A percentile compares a stretch with the other conserved stretches of the same genome.
Evolutionary conservation across 1,284 basidiomycete genomes (phyloP).

Genomic region (Xerocomus cyaneibrunnescens): DNA sequence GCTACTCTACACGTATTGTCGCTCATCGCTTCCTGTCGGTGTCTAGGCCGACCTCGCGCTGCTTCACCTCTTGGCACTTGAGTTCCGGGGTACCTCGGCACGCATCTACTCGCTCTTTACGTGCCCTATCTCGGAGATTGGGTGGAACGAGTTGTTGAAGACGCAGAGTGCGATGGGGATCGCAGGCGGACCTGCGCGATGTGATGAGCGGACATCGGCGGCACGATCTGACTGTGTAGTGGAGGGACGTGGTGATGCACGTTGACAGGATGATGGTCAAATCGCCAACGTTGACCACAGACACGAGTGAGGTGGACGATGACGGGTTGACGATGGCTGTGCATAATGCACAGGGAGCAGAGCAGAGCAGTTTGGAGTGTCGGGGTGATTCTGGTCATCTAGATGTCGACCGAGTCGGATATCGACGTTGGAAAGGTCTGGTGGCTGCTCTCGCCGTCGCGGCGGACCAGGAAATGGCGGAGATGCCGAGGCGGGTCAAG

Average conservation of each 20-base stretch:
- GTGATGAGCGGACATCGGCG: conserved; percentile 10
- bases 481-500: conserved; percentile 40
- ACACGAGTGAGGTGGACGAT: conserved; percentile 53
- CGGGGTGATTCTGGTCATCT: conserved; percentile 77
- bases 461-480: conserved; percentile 40
- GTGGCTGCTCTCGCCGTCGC: conserved; percentile 51
- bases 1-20: background rate
- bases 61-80: conserved; percentile 90
- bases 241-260: conserved; percentile 45
- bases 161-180: conserved; percentile 86
- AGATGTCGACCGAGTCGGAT: conserved; percentile 61
- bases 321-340: conserved; percentile 72
- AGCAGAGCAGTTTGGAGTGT: conserved; percentile 29
- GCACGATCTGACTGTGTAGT: background rate
- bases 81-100: conserved; percentile 93
- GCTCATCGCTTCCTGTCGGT: too few relatives aligned
- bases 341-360: conserved; percentile 34
- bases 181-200: conserved; percentile 55
- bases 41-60: conserved; percentile 86
- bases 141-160: conserved; percentile 98
- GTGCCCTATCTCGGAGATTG: conserved; percentile 87
- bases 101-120: conserved; percentile 93
- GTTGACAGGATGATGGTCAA: conserved; percentile 52
- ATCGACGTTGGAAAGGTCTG: conserved; percentile 55
- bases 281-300: conserved; percentile 27